A percentile compares a stretch with the other conserved stretches of the same genome.
Evolutionary conservation across 805 yeast species (phyloP).

Genomic region (Metschnikowia santaceciliae): DNA sequence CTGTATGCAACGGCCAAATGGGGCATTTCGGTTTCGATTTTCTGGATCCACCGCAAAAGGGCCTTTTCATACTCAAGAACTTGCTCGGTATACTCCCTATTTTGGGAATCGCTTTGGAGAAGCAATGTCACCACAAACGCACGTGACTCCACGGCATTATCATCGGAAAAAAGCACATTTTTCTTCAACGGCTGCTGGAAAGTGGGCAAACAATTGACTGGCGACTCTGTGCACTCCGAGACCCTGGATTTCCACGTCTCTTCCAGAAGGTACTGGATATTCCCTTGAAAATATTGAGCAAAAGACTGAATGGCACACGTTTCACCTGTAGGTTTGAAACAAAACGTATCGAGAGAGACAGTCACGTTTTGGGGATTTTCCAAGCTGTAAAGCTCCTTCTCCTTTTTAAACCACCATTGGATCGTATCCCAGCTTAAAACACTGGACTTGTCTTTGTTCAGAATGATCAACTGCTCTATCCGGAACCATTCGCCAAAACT

Average conservation of each 20-base stretch:
- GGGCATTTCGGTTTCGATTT: slow-evolving; percentile 45
- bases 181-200: slow-evolving; percentile 87
- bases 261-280: slow-evolving; percentile 45
- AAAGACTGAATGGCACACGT: slow-evolving; percentile 82
- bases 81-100: slow-evolving; percentile 33
- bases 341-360: slow-evolving; percentile 55
- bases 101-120: slow-evolving; percentile 48
- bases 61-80: slow-evolving; percentile 66
- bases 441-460: slow-evolving; percentile 50
- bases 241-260: slow-evolving; percentile 55
- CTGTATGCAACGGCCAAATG: slow-evolving; percentile 68
- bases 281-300: slow-evolving; percentile 81
- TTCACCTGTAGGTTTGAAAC: slow-evolving; percentile 80
- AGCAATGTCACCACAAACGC: slow-evolving; percentile 79
- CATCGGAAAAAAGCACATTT: slow-evolving; percentile 55
- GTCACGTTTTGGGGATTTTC: slow-evolving; percentile 19
- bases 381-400: slow-evolving; percentile 42
- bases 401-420: slow-evolving; percentile 88
- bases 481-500: slow-evolving; percentile 91
- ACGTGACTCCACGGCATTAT: slow-evolving; percentile 52
- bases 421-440: slow-evolving; percentile 62
- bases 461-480: slow-evolving; percentile 74
- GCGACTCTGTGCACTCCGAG: slow-evolving; percentile 63
- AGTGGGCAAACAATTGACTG: slow-evolving; percentile 84
- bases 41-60: slow-evolving; percentile 53